Evolutionary conservation across 345 rosid species (phyloP).

Genomic region (Sonneratia caseolaris): DNA sequence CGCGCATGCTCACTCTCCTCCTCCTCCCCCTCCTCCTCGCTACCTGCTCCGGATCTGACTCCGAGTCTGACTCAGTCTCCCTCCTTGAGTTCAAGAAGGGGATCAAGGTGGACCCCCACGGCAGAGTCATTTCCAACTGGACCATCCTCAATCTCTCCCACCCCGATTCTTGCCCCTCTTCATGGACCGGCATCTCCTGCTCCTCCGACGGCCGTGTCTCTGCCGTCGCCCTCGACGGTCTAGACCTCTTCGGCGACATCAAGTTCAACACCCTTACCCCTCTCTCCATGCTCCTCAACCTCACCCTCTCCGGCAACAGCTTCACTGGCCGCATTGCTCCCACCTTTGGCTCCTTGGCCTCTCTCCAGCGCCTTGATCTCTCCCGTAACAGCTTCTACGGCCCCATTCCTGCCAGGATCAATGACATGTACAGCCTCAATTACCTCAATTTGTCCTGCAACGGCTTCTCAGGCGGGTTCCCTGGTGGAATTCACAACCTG

Average conservation of each 20-base stretch:
- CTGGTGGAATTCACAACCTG: conserved; percentile 48
- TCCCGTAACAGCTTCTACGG: conserved; percentile 65
- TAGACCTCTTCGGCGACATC: conserved; percentile 62
- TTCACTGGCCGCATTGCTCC: conserved; percentile 90
- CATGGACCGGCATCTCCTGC: conserved; percentile 66
- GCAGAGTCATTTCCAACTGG: conserved; percentile 38
- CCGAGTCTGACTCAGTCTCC: conserved; percentile 46
- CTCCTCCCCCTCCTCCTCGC: conserved; percentile 21
- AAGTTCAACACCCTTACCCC: conserved; percentile 55
- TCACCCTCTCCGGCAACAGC: conserved; percentile 60
- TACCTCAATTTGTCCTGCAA: conserved; percentile 62
- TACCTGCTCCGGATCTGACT: conserved; percentile 10
- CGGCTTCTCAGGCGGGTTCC: conserved; percentile 63
- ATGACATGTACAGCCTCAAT: conserved; percentile 57
- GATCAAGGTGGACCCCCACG: conserved; percentile 39
- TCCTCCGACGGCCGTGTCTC: conserved; percentile 44
- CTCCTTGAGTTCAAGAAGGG: conserved; percentile 89
- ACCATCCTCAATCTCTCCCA: conserved; percentile 20
- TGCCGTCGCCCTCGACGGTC: conserved; percentile 45
- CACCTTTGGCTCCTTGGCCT: conserved; percentile 46
- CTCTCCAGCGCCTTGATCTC: conserved; percentile 79
- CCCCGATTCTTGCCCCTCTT: conserved; percentile 31
- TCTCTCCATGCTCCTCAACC: conserved; percentile 47
- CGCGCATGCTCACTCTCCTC: conserved; percentile 16
- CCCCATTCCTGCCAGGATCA: conserved; percentile 79